Conservation (phyloP, 1,284 basidiomycete species). For the Moesziomyces antarcticus region DNA sequence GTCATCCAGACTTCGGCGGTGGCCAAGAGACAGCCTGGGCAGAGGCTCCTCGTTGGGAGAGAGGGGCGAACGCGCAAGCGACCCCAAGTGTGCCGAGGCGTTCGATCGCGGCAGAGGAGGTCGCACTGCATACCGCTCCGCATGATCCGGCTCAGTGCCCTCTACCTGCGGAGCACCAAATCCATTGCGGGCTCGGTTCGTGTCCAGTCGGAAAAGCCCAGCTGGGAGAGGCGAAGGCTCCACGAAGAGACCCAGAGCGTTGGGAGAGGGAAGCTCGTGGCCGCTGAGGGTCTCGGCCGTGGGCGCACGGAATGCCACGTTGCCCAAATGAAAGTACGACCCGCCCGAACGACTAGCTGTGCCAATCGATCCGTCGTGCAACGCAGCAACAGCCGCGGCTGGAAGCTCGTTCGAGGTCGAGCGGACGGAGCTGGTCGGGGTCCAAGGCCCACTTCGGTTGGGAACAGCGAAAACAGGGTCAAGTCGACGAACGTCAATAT, state of each 20-base stretch:
- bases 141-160: no score
- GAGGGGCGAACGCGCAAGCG: constrained; percentile 14
- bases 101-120: no score
- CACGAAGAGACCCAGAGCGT: constrained; percentile 28
- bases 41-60: constrained; percentile 15
- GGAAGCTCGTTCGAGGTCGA: constrained; percentile 11
- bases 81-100: constrained; percentile 3
- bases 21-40: constrained; percentile 13
- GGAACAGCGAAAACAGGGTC: background rate
- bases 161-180: no score
- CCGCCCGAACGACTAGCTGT: background rate
- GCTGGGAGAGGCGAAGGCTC: constrained; percentile 18
- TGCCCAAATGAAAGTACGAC: no score
- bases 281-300: no score
- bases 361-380: constrained; percentile 4
- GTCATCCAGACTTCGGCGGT: constrained; percentile 12
- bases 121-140: no score
- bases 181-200: background rate
- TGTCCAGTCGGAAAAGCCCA: constrained; percentile 15
- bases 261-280: constrained; percentile 2
- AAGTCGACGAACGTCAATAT: background rate
- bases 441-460: constrained; percentile 9
- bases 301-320: no score
- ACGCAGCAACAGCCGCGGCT: constrained; percentile 1
- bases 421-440: constrained; percentile 36